Conservation (phyloP, 164 flowering plant species). For the Umbilicus rupestris region DNA sequence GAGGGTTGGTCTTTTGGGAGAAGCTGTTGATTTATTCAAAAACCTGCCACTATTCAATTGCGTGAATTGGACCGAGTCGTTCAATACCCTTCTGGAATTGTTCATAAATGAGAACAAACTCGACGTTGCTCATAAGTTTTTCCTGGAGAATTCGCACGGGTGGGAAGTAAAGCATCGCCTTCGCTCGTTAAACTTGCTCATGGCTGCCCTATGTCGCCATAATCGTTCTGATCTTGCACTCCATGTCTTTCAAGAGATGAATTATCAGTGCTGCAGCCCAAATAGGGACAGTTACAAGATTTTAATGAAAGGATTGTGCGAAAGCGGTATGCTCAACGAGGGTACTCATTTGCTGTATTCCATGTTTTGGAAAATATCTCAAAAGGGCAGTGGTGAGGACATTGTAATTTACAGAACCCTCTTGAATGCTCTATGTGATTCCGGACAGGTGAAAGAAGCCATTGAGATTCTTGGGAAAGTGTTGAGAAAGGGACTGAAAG, state of each 20-base stretch:
- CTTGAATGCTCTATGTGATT: conserved; percentile 56
- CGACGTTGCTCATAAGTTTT: conserved; percentile 28
- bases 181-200: conserved; percentile 41
- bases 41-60: conserved; percentile 55
- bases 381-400: conserved; percentile 71
- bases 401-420: conserved; percentile 54
- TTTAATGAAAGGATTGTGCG: conserved; percentile 68
- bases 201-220: conserved; percentile 39
- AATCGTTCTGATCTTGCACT: conserved; percentile 50
- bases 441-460: conserved; percentile 44
- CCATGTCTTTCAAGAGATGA: conserved; percentile 59
- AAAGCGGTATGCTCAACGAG: conserved; percentile 43
- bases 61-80: conserved; percentile 54
- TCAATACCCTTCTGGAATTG: conserved; percentile 44
- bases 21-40: conserved; percentile 48
- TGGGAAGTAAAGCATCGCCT: conserved; percentile 55
- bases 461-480: conserved; percentile 47
- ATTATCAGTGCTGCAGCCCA: conserved; percentile 43
- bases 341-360: conserved; percentile 66
- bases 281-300: conserved; percentile 49
- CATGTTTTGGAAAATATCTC: conserved; percentile 76
- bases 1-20: conserved; percentile 36
- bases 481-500: conserved; percentile 62
- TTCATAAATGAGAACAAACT: conserved; percentile 36
- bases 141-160: conserved; percentile 36